Conservation (phyloP, 306 rosid genomes). For the Bauhinia variegata region DNA sequence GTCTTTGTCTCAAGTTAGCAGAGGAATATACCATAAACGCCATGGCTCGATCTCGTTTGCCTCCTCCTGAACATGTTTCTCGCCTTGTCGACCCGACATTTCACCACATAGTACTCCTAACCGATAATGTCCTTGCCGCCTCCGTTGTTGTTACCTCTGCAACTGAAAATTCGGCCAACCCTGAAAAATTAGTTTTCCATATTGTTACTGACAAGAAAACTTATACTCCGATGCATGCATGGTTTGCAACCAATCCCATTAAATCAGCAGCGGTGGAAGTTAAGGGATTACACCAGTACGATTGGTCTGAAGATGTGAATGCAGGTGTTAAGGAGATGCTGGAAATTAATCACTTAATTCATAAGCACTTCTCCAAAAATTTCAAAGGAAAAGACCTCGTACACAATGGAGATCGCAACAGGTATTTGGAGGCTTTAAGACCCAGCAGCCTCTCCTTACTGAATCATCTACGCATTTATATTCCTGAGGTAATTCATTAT, state of each 20-base stretch:
- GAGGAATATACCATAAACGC: slow-evolving; percentile 90
- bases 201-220: slow-evolving; percentile 89
- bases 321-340: slow-evolving; percentile 71
- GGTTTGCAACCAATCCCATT: slow-evolving; percentile 80
- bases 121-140: slow-evolving; percentile 91
- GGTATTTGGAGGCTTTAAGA: slow-evolving; percentile 56
- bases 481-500: slow-evolving; percentile 68
- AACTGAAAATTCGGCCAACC: slow-evolving; percentile 64
- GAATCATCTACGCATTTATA: slow-evolving; percentile 82
- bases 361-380: slow-evolving; percentile 62
- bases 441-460: slow-evolving; percentile 77
- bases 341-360: slow-evolving; percentile 71
- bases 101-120: slow-evolving; percentile 74
- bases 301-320: slow-evolving; percentile 85
- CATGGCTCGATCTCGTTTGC: slow-evolving; percentile 77
- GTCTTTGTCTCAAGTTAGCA: slow-evolving; percentile 82
- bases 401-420: slow-evolving; percentile 47
- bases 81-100: slow-evolving; percentile 72
- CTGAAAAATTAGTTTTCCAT: slow-evolving; percentile 77
- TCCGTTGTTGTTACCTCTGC: slow-evolving; percentile 83
- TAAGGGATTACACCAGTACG: slow-evolving; percentile 87
- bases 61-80: slow-evolving; percentile 74
- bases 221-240: slow-evolving; percentile 90
- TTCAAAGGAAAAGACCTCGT: slow-evolving; percentile 51
- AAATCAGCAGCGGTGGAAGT: slow-evolving; percentile 77